Base-by-base conservation (phyloP, 805 yeast genomes). In the Candida succiphila region DNA sequence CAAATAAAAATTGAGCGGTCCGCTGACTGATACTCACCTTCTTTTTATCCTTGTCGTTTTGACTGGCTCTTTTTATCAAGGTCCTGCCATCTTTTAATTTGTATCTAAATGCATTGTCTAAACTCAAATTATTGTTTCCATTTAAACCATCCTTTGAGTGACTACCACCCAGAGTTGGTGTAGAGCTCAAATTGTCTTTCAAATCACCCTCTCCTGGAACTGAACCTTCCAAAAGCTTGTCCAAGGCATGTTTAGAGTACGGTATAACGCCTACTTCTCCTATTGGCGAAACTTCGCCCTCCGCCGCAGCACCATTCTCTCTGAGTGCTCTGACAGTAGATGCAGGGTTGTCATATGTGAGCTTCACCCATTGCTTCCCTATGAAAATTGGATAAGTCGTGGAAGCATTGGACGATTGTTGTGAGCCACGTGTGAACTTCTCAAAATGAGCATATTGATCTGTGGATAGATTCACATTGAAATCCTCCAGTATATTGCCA, bases 311-410 rank as follows among this genome's bases (percentile, higher is more conserved):
- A 4, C 95, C 94, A 50, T 85, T 83, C 49, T 87, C 95, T 42
- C 82, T 77, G 29, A 88, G 60, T 0, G 98, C 96, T 35, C 94
- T 75, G 14, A 74, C 54, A 2, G 95, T 96, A 8, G 88, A 69
- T 2, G 78, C 62, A 7, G 81, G 72, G 37, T 77, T 78, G 37
- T 76, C 80, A 54, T 75, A 92, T 4, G 96, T 88, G 34, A 89
- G 52, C 50, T 87, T 83, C n/a, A 88, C 76, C 97, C 97, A 89
- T 26, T 84, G 77, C 30, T 75, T 71, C 1, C 97, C 97, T 10
- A 88, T 70, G 55, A 75, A 82, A 7, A 89, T 78, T 3, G 96
- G 94, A 22, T 53, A 37, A 48, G 61, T 53, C 43, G 56, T 63
- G 17, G 28, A 30, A 7, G 32, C 13, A 2, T 33, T 27, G 9